Conservation (phyloP, 2,329 filamentous ascomycete species). For the Cladobotryum protrusum region DNA sequence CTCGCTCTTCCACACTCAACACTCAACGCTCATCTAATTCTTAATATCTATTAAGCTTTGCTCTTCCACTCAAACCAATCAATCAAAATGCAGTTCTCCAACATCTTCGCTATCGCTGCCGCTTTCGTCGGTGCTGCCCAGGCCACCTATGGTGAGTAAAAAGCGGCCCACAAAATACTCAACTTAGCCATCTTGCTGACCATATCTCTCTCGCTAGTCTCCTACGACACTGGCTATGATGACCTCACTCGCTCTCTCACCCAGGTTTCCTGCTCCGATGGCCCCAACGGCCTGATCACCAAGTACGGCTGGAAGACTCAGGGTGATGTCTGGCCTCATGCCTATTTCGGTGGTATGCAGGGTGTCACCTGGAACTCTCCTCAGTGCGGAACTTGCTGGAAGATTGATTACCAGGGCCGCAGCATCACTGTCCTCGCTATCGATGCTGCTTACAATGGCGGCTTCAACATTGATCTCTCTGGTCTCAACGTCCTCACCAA, state of each 20-base stretch:
- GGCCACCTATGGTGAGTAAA: slow-evolving; percentile 27
- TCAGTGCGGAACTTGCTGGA: slow-evolving; percentile 55
- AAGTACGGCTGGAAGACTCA: slow-evolving; percentile 54
- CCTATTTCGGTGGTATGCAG: slow-evolving; percentile 49
- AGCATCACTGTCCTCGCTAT: slow-evolving; percentile 51
- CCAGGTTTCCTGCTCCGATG: slow-evolving; percentile 60
- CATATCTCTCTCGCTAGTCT: slow-evolving; percentile 42
- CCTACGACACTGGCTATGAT: slow-evolving; percentile 69
- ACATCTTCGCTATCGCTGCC: slow-evolving; percentile 34
- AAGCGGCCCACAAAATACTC: background rate
- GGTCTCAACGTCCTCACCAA: slow-evolving; percentile 53
- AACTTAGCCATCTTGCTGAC: slow-evolving; percentile 11
- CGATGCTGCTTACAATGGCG: slow-evolving; percentile 39
- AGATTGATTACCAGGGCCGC: slow-evolving; percentile 44
- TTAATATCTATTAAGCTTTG: background rate
- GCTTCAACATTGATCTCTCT: slow-evolving; percentile 51
- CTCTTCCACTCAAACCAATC: background rate
- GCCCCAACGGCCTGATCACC: slow-evolving; percentile 58
- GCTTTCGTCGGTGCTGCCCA: slow-evolving; percentile 31
- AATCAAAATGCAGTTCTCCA: slow-evolving; percentile 40
- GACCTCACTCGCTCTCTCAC: slow-evolving; percentile 47
- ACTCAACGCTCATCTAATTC: background rate
- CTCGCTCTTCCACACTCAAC: background rate
- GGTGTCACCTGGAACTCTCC: slow-evolving; percentile 51
- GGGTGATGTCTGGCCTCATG: slow-evolving; percentile 44